Base-by-base conservation (phyloP, 1,139 yeast species). In the Taphrina confusa region DNA sequence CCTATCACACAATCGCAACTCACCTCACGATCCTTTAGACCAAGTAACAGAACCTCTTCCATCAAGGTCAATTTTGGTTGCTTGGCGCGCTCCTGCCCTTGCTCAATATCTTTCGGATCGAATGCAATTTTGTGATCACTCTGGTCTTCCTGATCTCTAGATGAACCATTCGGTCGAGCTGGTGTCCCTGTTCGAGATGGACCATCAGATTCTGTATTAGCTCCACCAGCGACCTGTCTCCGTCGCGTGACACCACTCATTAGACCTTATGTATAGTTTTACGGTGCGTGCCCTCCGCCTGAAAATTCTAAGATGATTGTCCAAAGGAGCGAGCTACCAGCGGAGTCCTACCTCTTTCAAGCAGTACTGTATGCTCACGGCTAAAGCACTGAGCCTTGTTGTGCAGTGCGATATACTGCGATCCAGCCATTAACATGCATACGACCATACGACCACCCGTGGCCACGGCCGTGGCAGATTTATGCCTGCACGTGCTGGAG, bases 11-110 rank as follows among this genome's bases (percentile, higher is more conserved):
- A 25, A 9, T 11, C 16, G 20, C 9, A 30, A 14, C 64, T 12
- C 30, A 61, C 66, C 66, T 92, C 97, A 68, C 87, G 86, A 73
- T 92, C 98, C 71, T 92, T 91, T 66, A 92, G 79, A 1, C 98
- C 99, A 76, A 92, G 82, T 65, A 92, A 78, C 64, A 92, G 76
- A 8, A 92, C 96, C 73, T 92, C 98, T 73, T 92, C 99, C 97
- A 92, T 90, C 67, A 92, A 75, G 1, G 98, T 94, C 67, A 92
- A 78, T 56, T 82, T 76, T 0, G 98, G 97, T 63, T 78, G 72
- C 63, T 73, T 75, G 31, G 72, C 73, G 59, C 78, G 81, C 64
- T 81, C 83, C 39, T 72, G 73, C 37, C 76, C 76, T 61, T 77
- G 79, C 59, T 75, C 77, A 61, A 83, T 76, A 70, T 86, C 94